These are phyloP conservation scores for Penicillium sp. DNA, from an alignment of 2,329 filamentous ascomycete genomes.

Conservation along the genomic window DNA sequence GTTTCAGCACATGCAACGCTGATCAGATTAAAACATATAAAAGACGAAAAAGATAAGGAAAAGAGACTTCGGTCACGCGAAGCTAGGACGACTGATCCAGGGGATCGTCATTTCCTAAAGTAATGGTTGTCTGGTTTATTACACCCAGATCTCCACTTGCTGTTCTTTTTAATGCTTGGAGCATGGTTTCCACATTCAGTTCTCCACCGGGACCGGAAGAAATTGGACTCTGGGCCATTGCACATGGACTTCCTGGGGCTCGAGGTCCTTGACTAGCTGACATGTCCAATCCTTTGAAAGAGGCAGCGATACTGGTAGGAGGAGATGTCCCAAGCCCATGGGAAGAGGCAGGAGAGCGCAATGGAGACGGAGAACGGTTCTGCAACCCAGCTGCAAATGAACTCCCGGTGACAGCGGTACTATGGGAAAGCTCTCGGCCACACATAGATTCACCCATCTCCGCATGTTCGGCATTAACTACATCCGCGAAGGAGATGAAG, in stretches of 20 bases:
- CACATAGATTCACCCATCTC: conserved; percentile 46
- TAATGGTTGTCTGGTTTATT: conserved; percentile 33
- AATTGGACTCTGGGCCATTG: conserved; percentile 55
- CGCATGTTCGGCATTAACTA: conserved; percentile 71
- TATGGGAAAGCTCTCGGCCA: conserved; percentile 69
- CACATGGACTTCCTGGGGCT: conserved; percentile 62
- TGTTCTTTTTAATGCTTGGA: conserved; percentile 80
- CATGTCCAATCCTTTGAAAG: conserved; percentile 71
- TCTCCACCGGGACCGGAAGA: conserved; percentile 59
- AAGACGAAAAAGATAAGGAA: not conserved
- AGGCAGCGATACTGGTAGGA: conserved; percentile 73
- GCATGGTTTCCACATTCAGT: conserved; percentile 90
- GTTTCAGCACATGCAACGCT: not conserved
- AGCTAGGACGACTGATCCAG: conserved; percentile 28
- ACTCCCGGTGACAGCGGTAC: conserved; percentile 61
- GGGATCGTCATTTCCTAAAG: conserved; percentile 35
- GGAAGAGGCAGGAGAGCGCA: conserved; percentile 75
- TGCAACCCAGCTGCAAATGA: conserved; percentile 19
- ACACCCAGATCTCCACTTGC: conserved; percentile 73
- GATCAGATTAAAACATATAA: not conserved
- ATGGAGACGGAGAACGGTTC: conserved; percentile 75
- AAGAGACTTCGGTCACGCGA: not conserved
- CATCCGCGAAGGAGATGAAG: conserved; percentile 96
- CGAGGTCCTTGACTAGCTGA: conserved; percentile 59
- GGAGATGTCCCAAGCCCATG: conserved; percentile 69